Conservation (phyloP, 305 asterid species). For the Fraxinus sp. region DNA sequence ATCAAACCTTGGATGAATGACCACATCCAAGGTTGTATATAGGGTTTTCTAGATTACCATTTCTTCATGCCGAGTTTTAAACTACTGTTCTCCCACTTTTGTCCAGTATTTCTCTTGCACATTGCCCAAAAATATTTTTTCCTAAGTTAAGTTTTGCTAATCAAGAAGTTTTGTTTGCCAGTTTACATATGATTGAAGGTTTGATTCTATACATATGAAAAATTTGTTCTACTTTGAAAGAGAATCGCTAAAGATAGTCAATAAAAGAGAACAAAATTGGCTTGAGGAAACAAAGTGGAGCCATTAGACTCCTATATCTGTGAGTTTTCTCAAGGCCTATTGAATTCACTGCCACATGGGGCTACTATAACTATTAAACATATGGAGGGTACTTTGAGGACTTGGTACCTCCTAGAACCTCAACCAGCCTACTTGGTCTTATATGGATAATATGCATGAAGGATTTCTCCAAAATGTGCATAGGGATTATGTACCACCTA, state of each 20-base stretch:
- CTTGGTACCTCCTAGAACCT: neutral
- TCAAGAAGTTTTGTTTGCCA: neutral
- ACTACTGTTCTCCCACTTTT: neutral
- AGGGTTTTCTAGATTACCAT: neutral
- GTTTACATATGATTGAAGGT: neutral
- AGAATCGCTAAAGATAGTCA: neutral
- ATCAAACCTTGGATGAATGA: neutral
- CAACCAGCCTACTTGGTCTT: neutral
- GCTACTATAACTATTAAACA: neutral
- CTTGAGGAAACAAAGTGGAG: neutral
- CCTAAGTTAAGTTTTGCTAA: neutral
- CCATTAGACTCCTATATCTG: neutral
- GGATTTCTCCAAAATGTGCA: neutral
- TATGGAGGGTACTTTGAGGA: slow-evolving; percentile 4
- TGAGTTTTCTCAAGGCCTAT: neutral
- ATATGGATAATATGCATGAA: neutral
- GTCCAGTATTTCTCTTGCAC: neutral
- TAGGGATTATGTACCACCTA: neutral
- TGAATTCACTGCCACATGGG: neutral
- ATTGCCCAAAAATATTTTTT: neutral
- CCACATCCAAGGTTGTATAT: neutral
- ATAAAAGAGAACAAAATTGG: neutral
- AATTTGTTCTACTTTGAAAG: neutral
- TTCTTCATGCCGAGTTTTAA: neutral
- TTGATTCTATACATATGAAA: neutral